phyloP scores from a whole-genome alignment of 306 rosid species.

The Fragaria vesca region DNA sequence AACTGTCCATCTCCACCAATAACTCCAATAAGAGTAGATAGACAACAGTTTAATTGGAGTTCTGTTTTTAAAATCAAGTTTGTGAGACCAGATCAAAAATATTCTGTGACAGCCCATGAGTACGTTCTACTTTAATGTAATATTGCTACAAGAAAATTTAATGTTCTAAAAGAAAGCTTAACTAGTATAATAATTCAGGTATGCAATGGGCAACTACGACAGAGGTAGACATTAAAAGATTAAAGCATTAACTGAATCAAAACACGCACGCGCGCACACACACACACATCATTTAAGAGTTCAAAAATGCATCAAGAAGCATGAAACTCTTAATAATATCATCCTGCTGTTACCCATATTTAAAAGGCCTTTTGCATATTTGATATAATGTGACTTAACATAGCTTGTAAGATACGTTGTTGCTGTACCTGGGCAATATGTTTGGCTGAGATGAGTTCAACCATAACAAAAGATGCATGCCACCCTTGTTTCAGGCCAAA shows the following conservation, averaged over 20 bases:
- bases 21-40: background rate
- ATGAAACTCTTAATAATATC: background rate
- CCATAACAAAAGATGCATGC: conserved; percentile 99
- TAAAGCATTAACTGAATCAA: background rate
- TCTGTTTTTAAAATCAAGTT: background rate
- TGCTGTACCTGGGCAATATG: conserved; percentile 89
- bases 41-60: background rate
- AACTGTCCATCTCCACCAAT: background rate
- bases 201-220: background rate
- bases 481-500: conserved; percentile 98
- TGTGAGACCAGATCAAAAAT: background rate
- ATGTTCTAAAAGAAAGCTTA: background rate
- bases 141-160: background rate
- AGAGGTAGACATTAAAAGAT: background rate
- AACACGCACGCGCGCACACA: background rate
- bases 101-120: background rate
- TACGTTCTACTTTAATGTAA: background rate
- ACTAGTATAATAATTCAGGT: background rate
- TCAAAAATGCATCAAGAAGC: background rate
- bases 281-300: background rate
- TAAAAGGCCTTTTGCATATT: background rate
- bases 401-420: background rate
- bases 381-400: background rate
- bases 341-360: background rate
- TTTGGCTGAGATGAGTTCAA: conserved; percentile 85